Base-by-base conservation (phyloP, 148 eudicot species). In the Simmondsia chinensis region DNA sequence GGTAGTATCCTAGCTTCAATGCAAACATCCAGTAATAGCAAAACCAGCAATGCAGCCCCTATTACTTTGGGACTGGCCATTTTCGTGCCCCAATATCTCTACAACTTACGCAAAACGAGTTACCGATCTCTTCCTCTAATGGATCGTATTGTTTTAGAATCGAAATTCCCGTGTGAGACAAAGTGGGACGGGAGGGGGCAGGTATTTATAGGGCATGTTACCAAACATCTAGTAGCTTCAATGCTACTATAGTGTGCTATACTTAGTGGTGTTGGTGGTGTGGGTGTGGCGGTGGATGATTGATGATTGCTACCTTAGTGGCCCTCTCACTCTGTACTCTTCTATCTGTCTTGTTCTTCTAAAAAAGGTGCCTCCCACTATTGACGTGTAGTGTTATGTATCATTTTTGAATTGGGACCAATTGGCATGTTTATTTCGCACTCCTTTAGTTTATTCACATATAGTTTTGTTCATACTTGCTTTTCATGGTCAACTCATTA, bases 1-100 rank as follows among this genome's bases (percentile, higher is more conserved):
- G 68, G 56, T 9, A 28, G 25, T 4, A 61, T 33, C 55, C 74
- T 69, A 11, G 58, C 65, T 11, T 53, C 61, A 53, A 63, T 24
- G 45, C 74, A 63, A 12, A 69, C 47, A 18, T 69, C 65, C 37
- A 69, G 42, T 13, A 69, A 53, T 33, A 69, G 46, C 19, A 69
- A 31, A 48, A 43, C 54, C 30, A 54, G 8, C 35, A 69, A 59
- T 37, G 52, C 33, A 9, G 33, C 48, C 23, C 28, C 65, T 39
- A 52, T 15, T 30, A 58, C 49, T 34, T 52, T 62, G 48, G 39
- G 11, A 30, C 23, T 29, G 33, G 33, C 60, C 73, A 68, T 68
- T 36, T 50, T 31, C 23, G 23, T 7, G 21, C 3, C 4, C 27
- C 30, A n/a, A 19, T 28, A 28, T 5, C 9, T 28, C 9, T 9